phyloP scores from a whole-genome alignment of 257 asterid species.

The Lantana camara region DNA sequence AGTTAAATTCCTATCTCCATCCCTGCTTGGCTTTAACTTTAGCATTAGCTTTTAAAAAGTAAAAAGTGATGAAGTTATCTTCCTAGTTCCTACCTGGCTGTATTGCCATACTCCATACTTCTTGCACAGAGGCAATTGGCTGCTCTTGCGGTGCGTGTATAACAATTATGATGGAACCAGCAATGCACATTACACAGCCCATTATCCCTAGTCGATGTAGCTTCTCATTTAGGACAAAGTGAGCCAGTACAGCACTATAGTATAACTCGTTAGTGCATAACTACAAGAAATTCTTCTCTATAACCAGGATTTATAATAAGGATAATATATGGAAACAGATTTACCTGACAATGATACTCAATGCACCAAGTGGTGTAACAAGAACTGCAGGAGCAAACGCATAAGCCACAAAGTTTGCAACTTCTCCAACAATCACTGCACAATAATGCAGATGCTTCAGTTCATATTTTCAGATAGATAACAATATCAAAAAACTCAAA shows the following conservation, averaged over 20 bases:
- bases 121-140: slow-evolving; percentile 69
- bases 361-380: slow-evolving; percentile 89
- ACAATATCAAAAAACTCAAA: not conserved
- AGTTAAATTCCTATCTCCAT: not conserved
- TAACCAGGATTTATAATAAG: not conserved
- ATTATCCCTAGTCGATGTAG: slow-evolving; percentile 68
- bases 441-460: slow-evolving; percentile 15
- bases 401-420: slow-evolving; percentile 86
- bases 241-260: slow-evolving; percentile 75
- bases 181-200: slow-evolving; percentile 85
- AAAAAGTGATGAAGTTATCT: slow-evolving; percentile 6
- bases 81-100: slow-evolving; percentile 61
- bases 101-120: slow-evolving; percentile 83
- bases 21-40: not conserved
- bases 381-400: slow-evolving; percentile 96
- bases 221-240: slow-evolving; percentile 75
- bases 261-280: slow-evolving; percentile 19
- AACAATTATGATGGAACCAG: slow-evolving; percentile 76
- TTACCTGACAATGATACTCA: slow-evolving; percentile 89
- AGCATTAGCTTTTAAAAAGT: slow-evolving; percentile 2
- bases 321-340: slow-evolving; percentile 1
- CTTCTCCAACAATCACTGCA: slow-evolving; percentile 85
- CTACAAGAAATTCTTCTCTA: not conserved
- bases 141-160: slow-evolving; percentile 82
- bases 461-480: not conserved